phyloP scores from a whole-genome alignment of 495 filamentous ascomycete genomes.

The Diplogelasinospora grovesii region DNA sequence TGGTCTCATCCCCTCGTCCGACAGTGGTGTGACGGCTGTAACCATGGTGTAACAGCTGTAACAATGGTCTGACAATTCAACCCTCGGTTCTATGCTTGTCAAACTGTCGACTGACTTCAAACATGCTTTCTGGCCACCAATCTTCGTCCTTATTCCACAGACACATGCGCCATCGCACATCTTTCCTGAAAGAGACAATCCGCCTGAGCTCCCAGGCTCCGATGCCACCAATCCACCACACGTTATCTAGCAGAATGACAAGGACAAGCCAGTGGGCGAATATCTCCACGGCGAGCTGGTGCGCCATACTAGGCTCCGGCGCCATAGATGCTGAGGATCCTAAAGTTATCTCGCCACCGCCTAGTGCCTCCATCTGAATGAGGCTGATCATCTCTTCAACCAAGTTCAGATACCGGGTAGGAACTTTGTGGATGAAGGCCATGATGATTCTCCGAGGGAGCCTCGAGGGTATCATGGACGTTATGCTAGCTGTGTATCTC shows the following conservation, averaged over 20 bases:
- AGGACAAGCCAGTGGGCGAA: conserved; percentile 42
- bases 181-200: conserved; percentile 6
- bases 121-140: conserved; percentile 19
- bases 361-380: not conserved
- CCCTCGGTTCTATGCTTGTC: conserved; percentile 7
- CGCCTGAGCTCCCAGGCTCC: conserved; percentile 19
- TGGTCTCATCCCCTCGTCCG: too few relatives aligned
- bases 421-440: conserved; percentile 20
- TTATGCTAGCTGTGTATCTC: conserved; percentile 16
- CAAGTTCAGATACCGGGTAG: conserved; percentile 11
- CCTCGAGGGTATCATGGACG: conserved; percentile 13
- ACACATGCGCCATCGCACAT: not conserved
- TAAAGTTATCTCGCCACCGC: not conserved
- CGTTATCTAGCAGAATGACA: conserved; percentile 34
- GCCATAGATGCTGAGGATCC: not conserved
- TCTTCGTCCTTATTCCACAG: conserved; percentile 7
- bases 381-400: conserved; percentile 10
- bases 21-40: too few relatives aligned
- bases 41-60: too few relatives aligned
- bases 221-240: conserved; percentile 38
- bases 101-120: conserved; percentile 8
- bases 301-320: conserved; percentile 4
- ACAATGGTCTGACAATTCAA: too few relatives aligned
- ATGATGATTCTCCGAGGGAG: conserved; percentile 14
- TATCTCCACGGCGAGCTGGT: conserved; percentile 35